phyloP scores from a whole-genome alignment of 176 grass and related monocot species.

The Zea luxurians region DNA sequence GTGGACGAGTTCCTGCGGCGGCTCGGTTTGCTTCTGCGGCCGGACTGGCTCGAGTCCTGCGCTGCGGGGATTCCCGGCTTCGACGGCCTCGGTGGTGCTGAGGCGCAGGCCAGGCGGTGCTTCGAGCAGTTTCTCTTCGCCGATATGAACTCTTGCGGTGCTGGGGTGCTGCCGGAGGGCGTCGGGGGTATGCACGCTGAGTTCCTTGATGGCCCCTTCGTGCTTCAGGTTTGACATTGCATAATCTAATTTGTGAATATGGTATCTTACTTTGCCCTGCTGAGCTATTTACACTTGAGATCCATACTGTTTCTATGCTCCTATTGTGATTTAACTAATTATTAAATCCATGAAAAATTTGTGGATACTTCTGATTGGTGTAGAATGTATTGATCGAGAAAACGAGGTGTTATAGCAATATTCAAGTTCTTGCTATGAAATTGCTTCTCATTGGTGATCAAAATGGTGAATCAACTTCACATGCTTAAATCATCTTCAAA shows the following conservation, averaged over 20 bases:
- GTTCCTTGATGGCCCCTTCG: constrained; percentile 72
- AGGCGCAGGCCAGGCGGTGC: constrained; percentile 52
- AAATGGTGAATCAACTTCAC: background rate
- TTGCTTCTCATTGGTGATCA: background rate
- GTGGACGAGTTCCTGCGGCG: constrained; percentile 60
- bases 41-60: constrained; percentile 73
- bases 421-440: background rate
- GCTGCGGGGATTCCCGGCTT: constrained; percentile 51
- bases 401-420: background rate
- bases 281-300: background rate
- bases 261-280: background rate
- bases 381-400: background rate
- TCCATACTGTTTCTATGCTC: background rate
- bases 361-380: background rate
- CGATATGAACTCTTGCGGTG: constrained; percentile 72
- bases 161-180: constrained; percentile 62
- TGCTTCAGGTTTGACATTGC: constrained; percentile 65
- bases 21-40: constrained; percentile 55
- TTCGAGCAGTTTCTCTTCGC: constrained; percentile 88
- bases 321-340: background rate
- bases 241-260: background rate
- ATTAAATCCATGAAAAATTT: background rate
- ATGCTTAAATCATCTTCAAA: background rate
- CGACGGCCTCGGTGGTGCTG: constrained; percentile 36
- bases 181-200: constrained; percentile 61